Base-by-base conservation (phyloP, 352 stramenopile species). In the Phytophthora rubi region DNA sequence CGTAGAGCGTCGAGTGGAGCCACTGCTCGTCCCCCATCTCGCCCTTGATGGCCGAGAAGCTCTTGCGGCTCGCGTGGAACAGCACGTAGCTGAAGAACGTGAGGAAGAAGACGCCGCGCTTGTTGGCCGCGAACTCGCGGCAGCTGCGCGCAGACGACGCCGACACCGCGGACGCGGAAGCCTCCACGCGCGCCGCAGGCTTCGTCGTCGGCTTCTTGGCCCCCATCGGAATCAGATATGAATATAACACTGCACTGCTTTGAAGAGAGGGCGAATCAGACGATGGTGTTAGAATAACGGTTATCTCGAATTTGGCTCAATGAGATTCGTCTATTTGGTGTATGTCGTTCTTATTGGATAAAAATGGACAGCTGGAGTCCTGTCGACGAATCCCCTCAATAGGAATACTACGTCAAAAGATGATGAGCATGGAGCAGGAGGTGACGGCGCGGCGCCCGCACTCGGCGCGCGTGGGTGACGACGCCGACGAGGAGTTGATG, bases 21-120 rank as follows among this genome's bases (percentile, higher is more conserved):
- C 85, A 94, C 71, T 90, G 76, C 63, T 93, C 85, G 63, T 75
- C 79, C 52, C 71, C 89, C 85, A 94, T 92, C 63, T 93, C 81
- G 56, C 87, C 84, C 68, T 94, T 94, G 62, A 94, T 91, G 49
- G 84, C 82, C 23, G 87, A 93, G 71, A 94, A 94, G 15, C 82
- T 89, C 73, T 94, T 94, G 53, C 87, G 79, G 57, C 76, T 85
- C 26, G 84, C 84, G 55, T 94, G 87, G 67, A 93, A 91, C 68
- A 93, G 63, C 4, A 92, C 85, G 66, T 92, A 93, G 73, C 85
- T 93, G 63, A 90, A 82, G 70, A 94, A 94, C 15, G 87, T 93
- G 21, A 94, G 75, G 44, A 80, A 53, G 58, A 94, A 93, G 30
- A 87, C 82, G 48, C 80, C 81, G 12, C 67, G 60, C 71, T 92